Evolutionary conservation across 768 basidiomycete species (phyloP), one percentile per base, ranked within the genome.

Genomic region (Hypholoma sublateritium): DNA sequence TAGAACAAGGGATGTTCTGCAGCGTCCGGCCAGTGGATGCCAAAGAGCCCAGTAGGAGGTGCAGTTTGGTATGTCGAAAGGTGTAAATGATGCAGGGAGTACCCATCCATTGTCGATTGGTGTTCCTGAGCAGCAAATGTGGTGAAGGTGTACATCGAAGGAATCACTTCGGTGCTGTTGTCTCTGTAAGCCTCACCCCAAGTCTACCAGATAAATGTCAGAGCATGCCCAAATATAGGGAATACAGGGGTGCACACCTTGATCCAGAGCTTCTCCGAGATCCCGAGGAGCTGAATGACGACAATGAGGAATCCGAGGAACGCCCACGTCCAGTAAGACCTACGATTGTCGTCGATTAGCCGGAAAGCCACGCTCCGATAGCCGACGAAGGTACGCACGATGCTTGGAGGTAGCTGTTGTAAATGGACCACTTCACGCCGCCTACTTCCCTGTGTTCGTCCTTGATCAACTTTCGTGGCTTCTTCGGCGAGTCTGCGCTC

Each of bases 381-480:
- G 1, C 28, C 6, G 28, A 32, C 28, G 5, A 32, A 32, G n/a
- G 35, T 24, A 80, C 85, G 46, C 58, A 89, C 86, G 88, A 87
- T 16, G 85, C 88, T 67, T 83, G 78, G 57, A 93, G 66, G 64
- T 95, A 91, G 5, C 81, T 75, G 12, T 84, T 80, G 56, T 87
- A 87, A 32, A 87, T 78, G 1, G 73, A 70, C 88, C 90, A 93
- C 65, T 91, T 91, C 28, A 95, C 93, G 36, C 87, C 85, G 0
- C 93, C 94, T 1, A 80, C 79, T 59, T 90, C 89, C 43, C 92
- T 70, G 57, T 91, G 87, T 66, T 95, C 92, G 47, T 93, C 92
- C 66, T 92, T 86, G 55, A 93, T 70, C 11, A 93, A 71, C 63
- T 91, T 89, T 25, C 86, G 73, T 0, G 89, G 87, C 59, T 85